phyloP scores from a whole-genome alignment of 495 filamentous ascomycete genomes.

The Astrothelium subdiscretum region DNA sequence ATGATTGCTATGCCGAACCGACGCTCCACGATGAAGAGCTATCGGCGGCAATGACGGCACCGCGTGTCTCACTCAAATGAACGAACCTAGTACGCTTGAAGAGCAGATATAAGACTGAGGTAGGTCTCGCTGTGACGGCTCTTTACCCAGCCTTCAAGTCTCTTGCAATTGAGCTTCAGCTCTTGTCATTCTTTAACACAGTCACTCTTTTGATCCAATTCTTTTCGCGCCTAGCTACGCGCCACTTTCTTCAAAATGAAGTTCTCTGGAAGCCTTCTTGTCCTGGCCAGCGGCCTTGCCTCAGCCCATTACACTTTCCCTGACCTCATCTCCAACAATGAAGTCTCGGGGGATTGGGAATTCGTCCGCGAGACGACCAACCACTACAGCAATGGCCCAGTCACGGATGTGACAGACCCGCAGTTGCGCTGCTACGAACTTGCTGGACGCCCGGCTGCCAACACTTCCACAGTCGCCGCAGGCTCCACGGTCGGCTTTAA shows the following conservation, averaged over 20 bases:
- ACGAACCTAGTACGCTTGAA: background rate
- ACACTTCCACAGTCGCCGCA: slow-evolving; percentile 34
- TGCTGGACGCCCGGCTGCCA: slow-evolving; percentile 28
- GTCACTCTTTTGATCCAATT: background rate
- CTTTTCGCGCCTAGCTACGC: background rate
- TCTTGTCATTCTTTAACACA: background rate
- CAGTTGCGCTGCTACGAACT: slow-evolving; percentile 42
- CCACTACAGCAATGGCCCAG: slow-evolving; percentile 41
- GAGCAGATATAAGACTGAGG: background rate
- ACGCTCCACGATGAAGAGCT: background rate
- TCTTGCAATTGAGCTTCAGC: background rate
- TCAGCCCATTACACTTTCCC: slow-evolving; percentile 16
- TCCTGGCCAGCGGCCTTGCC: slow-evolving; percentile 3
- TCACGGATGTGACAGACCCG: slow-evolving; percentile 36
- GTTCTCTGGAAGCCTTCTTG: slow-evolving; percentile 9
- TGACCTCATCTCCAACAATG: slow-evolving; percentile 7
- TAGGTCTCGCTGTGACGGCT: background rate
- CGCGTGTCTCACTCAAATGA: background rate
- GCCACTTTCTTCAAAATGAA: slow-evolving; percentile 8
- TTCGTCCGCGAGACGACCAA: slow-evolving; percentile 42
- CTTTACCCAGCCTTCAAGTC: background rate
- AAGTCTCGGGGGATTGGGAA: slow-evolving; percentile 29
- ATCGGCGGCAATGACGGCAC: background rate
- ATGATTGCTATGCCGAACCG: background rate
- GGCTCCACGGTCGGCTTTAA: slow-evolving; percentile 35